phyloP scores from a whole-genome alignment of 257 asterid genomes.

The Solanum habrochaites region DNA sequence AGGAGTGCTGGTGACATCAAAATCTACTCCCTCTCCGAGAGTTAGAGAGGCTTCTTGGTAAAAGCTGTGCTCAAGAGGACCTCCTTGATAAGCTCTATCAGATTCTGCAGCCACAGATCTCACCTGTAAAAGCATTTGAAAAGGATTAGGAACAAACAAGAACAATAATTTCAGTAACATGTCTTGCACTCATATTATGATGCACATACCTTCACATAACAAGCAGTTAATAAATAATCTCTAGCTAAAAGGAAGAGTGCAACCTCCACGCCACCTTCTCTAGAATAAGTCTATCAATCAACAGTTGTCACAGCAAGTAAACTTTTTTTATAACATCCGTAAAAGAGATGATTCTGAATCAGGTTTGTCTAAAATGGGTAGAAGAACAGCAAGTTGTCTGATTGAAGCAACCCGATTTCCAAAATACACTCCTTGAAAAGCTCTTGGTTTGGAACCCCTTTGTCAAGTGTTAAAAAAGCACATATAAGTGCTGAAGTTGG shows the following conservation, averaged over 20 bases:
- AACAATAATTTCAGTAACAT: background rate
- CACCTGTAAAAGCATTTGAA: conserved; percentile 40
- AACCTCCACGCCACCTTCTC: background rate
- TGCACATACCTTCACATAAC: background rate
- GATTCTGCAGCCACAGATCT: conserved; percentile 93
- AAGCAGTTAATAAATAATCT: background rate
- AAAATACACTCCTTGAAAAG: background rate
- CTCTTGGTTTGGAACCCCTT: background rate
- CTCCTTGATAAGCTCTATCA: conserved; percentile 86
- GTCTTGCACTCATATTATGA: background rate
- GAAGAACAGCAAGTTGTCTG: background rate
- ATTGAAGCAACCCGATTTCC: background rate
- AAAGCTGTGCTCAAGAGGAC: conserved; percentile 58
- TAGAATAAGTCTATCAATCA: background rate
- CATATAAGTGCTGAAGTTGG: background rate
- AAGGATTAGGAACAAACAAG: background rate
- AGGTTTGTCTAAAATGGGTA: background rate
- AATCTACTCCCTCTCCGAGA: conserved; percentile 30
- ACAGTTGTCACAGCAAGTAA: background rate
- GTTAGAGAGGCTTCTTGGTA: conserved; percentile 37
- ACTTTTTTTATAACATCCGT: background rate
- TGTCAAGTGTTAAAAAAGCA: background rate
- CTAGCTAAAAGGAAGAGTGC: background rate
- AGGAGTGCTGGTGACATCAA: conserved; percentile 35
- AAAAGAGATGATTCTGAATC: background rate